These are phyloP conservation scores for Esteya vermicola DNA, from an alignment of 2,329 filamentous ascomycete genomes.

Conservation along the genomic window DNA sequence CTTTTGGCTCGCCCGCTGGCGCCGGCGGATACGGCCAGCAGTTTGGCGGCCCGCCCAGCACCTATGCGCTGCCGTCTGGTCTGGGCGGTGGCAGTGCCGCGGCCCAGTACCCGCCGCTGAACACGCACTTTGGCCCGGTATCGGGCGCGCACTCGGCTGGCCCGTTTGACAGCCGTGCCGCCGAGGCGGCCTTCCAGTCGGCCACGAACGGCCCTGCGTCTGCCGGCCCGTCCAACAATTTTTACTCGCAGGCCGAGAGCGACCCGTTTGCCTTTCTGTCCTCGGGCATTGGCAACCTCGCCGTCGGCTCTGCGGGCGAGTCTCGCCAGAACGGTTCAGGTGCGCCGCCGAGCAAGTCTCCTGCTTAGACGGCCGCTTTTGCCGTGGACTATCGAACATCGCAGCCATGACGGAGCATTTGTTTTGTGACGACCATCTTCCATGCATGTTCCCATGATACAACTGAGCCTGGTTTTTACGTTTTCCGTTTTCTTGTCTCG, in stretches of 20 bases:
- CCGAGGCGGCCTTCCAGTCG: slow-evolving; percentile 87
- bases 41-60: slow-evolving; percentile 76
- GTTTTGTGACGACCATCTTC: not conserved
- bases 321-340: slow-evolving; percentile 47
- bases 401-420: no score
- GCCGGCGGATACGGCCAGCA: slow-evolving; percentile 58
- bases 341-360: slow-evolving; percentile 44
- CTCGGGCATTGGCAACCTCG: slow-evolving; percentile 55
- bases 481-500: slow-evolving; percentile 7
- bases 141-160: slow-evolving; percentile 70
- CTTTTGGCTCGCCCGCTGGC: slow-evolving; percentile 39
- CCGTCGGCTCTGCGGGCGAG: slow-evolving; percentile 48
- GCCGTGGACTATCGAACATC: slow-evolving; percentile 2
- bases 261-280: slow-evolving; percentile 74
- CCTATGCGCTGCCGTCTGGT: slow-evolving; percentile 77
- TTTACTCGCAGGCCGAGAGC: slow-evolving; percentile 49
- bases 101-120: slow-evolving; percentile 68
- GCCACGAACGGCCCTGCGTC: slow-evolving; percentile 70
- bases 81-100: slow-evolving; percentile 66
- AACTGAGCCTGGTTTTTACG: slow-evolving; percentile 9
- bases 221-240: slow-evolving; percentile 61
- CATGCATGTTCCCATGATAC: no score
- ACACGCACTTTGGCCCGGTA: slow-evolving; percentile 65
- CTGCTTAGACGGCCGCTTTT: slow-evolving; percentile 28
- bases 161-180: slow-evolving; percentile 82